Evolutionary conservation across 352 stramenopile genomes (phyloP).

Genomic region (Pilasporangium apinafurcum): DNA sequence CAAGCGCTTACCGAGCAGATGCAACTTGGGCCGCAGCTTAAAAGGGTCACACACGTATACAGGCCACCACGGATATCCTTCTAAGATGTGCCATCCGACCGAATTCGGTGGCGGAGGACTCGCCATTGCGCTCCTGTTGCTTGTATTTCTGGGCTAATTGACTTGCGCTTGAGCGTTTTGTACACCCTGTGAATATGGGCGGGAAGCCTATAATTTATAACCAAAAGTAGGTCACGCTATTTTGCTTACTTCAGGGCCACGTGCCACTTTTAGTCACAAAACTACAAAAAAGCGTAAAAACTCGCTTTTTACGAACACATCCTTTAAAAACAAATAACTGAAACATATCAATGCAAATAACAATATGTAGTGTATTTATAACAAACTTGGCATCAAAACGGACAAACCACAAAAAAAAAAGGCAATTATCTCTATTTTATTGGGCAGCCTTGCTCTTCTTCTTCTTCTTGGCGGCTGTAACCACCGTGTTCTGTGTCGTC

Average conservation of each 20-base stretch:
- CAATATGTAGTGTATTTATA: too few relatives aligned
- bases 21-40: conserved; percentile 63
- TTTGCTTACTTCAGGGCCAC: background rate
- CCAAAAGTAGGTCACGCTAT: background rate
- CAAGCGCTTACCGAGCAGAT: conserved; percentile 36
- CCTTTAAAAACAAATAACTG: background rate
- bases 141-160: too few relatives aligned
- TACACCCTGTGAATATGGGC: conserved; percentile 1
- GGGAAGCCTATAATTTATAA: background rate
- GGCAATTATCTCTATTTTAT: conserved; percentile 7
- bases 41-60: conserved; percentile 79
- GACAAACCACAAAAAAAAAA: background rate
- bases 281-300: background rate
- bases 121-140: conserved; percentile 4
- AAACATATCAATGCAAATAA: background rate
- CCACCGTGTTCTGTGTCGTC: conserved; percentile 8
- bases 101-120: conserved; percentile 51
- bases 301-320: background rate
- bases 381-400: too few relatives aligned
- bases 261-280: background rate
- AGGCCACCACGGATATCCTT: conserved; percentile 83
- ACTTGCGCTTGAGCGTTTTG: too few relatives aligned
- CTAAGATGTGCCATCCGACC: conserved; percentile 81
- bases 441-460: conserved; percentile 4
- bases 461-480: background rate